Evolutionary conservation across 2,329 filamentous ascomycete species (phyloP).

Genomic region (Ambrosiella cleistominuta): DNA sequence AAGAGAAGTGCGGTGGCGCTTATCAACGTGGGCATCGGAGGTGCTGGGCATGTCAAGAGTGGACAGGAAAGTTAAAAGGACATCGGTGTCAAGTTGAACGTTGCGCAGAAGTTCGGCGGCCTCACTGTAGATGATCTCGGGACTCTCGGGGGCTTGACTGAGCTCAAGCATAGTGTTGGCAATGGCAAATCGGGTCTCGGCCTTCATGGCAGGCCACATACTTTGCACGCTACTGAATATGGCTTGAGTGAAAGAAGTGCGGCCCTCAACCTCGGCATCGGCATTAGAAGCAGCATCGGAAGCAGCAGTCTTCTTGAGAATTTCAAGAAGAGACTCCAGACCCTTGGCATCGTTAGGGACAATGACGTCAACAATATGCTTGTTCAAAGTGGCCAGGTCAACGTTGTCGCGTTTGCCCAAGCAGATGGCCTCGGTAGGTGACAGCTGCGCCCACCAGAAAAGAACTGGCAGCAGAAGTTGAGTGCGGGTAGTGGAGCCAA

Average conservation of each 20-base stretch:
- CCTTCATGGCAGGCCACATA: conserved; percentile 58
- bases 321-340: conserved; percentile 32
- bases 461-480: conserved; percentile 62
- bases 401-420: conserved; percentile 24
- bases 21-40: conserved; percentile 45
- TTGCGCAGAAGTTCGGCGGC: conserved; percentile 56
- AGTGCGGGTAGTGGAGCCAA: conserved; percentile 50
- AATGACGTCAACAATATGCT: conserved; percentile 32
- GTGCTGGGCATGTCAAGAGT: conserved; percentile 51
- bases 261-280: conserved; percentile 19
- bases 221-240: conserved; percentile 52
- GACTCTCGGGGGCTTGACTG: conserved; percentile 28
- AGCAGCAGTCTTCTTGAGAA: conserved; percentile 21
- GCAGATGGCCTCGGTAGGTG: conserved; percentile 30
- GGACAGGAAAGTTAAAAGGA: conserved; percentile 55
- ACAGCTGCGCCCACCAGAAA: conserved; percentile 46
- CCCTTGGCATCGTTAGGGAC: conserved; percentile 35
- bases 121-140: conserved; percentile 24
- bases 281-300: conserved; percentile 16
- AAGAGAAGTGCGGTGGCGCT: conserved; percentile 43
- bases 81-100: conserved; percentile 54
- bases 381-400: conserved; percentile 26
- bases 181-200: conserved; percentile 38
- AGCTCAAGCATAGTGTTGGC: conserved; percentile 47
- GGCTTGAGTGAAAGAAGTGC: conserved; percentile 40